Percentiles rank a stretch among this genome's conserved stretches.
phyloP scores from a whole-genome alignment of 768 basidiomycete genomes.

The Cyclocybe aegerita region DNA sequence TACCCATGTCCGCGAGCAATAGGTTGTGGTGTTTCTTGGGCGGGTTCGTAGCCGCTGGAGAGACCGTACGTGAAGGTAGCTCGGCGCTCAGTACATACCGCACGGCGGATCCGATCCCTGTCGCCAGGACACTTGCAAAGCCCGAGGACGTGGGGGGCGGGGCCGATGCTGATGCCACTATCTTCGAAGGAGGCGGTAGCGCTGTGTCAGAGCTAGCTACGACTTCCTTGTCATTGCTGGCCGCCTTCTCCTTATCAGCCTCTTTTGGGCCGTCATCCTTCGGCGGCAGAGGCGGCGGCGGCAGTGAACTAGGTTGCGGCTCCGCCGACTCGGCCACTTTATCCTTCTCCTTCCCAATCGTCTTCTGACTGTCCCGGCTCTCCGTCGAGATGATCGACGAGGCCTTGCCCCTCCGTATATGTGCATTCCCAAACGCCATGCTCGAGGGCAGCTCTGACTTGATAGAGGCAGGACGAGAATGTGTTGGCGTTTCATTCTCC shows the following conservation, averaged over 20 bases:
- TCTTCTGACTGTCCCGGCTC: constrained; percentile 37
- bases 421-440: constrained; percentile 10
- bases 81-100: constrained; percentile 49
- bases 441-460: constrained; percentile 20
- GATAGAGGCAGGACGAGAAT: constrained; percentile 25
- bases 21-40: constrained; percentile 49
- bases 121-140: constrained; percentile 48
- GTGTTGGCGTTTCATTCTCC: constrained; percentile 38
- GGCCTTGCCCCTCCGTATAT: constrained; percentile 36
- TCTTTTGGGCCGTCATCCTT: constrained; percentile 16
- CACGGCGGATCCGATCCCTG: constrained; percentile 57
- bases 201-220: not conserved
- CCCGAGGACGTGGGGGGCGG: constrained; percentile 34
- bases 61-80: constrained; percentile 27
- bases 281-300: constrained; percentile 24
- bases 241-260: constrained; percentile 3
- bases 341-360: constrained; percentile 27
- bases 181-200: constrained; percentile 1
- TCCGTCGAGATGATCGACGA: constrained; percentile 39
- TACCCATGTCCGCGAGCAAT: constrained; percentile 37
- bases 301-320: constrained; percentile 6
- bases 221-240: not conserved
- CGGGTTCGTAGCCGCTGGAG: constrained; percentile 25
- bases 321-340: constrained; percentile 1
- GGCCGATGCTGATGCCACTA: constrained; percentile 1